Evolutionary conservation across 352 stramenopile species (phyloP), one percentile per base, ranked within the genome.

Genomic region (Globisporangium middletonii): DNA sequence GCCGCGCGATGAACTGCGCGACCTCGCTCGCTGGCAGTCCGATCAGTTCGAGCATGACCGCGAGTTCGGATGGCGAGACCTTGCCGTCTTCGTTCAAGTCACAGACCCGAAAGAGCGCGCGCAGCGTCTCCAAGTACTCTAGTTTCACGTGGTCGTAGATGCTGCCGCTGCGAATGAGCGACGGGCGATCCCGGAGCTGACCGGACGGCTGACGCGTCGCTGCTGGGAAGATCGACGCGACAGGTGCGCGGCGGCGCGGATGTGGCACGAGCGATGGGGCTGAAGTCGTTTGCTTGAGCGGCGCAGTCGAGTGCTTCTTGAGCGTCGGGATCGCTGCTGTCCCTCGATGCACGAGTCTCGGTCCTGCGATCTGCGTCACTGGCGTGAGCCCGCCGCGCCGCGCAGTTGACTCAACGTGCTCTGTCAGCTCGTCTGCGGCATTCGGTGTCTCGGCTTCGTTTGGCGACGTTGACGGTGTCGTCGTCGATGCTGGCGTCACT

Each of bases 41-140:
- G 16, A 77, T 64, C 6, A 83, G 51, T 35, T 71, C 49, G 28
- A 78, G 38, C 38, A 79, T 52, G 12, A 74, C 53, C 11, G 49
- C 30, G 11, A 77, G 53, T 15, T 80, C 69, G 2, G 56, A 67
- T 0, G 53, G 15, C 3, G 62, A 69, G 23, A 79, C 4, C 2
- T 69, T 59, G 41, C 68, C 68, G 53, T 83, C 65, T 30, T 73
- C 65, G 16, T 83, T 60, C 19, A 55, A 46, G 19, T 79, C 68
- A 49, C 70, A 72, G 3, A 60, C 58, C 37, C 67, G 54, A 38
- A 83, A 77, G 0, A 83, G 49, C 3, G 57, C 42, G 41, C 54
- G 61, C 43, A 77, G 35, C 2, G 64, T 62, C 15, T 58, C 50
- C 52, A 74, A 50, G 19, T 77, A 68, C 35, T 71, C 62, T 26